Evolutionary conservation across 805 yeast genomes (phyloP), one percentile per base, ranked within the genome.

Genomic region (Metschnikowia santaceciliae): DNA sequence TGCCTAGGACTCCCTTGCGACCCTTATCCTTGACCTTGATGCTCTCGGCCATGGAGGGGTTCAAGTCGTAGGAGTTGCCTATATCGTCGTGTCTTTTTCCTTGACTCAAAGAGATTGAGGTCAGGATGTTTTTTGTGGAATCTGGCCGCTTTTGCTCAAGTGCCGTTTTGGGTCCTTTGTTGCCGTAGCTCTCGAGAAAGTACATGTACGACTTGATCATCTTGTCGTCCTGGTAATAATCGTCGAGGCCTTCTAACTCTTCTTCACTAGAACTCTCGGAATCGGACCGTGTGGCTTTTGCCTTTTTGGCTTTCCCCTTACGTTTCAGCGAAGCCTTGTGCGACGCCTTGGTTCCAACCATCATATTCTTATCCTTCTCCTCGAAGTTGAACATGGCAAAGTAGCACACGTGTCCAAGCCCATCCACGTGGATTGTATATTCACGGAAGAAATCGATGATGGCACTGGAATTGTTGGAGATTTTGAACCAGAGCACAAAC

Each of bases 401-500:
- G 32, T 89, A 84, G 63, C 98, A 92, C 36, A 94, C 96, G 62
- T 91, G 86, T 0, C 99, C 99, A 38, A 94, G 72, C 0, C 97
- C 98, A 70, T 91, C 97, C 44, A 91, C 89, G 65, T 92, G 94
- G 11, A 90, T 84, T 11, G 96, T 84, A 58, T 81, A 86, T 52
- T 92, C 97, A 50, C 98, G 72, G 66, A 92, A 89, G 62, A 94
- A 94, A 63, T 94, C 98, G 32, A 94, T 80, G 42, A 94, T 86
- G 26, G 81, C 76, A 30, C 87, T 91, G 13, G 92, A 74, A 23
- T 82, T 77, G 46, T 78, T 77, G 3, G 97, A 90, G 26, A 94
- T 72, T 17, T 89, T 81, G 62, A 86, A 83, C 87, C 96, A 90
- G 17, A 94, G 70, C n/a, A 94, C 81, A 54, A 90, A 87, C 1